Percentiles rank a stretch among this genome's conserved stretches.
These are phyloP conservation scores for Cyclotella cryptica DNA, from an alignment of 108 stramenopile species.

Conservation along the genomic window DNA sequence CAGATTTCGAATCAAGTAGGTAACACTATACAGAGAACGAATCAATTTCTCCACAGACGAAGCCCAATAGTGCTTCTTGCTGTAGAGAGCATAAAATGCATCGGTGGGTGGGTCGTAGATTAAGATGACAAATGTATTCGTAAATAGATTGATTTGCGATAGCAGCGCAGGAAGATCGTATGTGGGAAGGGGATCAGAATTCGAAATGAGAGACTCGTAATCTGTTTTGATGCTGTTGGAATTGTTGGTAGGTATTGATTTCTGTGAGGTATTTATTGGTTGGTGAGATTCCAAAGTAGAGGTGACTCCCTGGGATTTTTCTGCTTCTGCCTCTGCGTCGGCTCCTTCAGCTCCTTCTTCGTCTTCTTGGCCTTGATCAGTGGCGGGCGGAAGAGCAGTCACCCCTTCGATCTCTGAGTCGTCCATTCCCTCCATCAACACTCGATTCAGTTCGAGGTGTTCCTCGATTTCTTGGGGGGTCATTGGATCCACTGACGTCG, in stretches of 20 bases:
- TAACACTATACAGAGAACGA: neutral
- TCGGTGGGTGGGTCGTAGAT: slow-evolving; percentile 9
- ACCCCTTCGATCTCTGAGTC: neutral
- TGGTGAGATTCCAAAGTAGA: neutral
- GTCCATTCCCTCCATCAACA: slow-evolving; percentile 8
- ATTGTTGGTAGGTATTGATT: neutral
- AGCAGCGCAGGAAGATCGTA: slow-evolving; percentile 1
- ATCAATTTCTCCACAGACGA: slow-evolving; percentile 9
- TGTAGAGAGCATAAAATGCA: slow-evolving; percentile 8
- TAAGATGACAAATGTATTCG: slow-evolving; percentile 8
- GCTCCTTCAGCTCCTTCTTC: neutral
- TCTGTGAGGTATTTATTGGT: neutral
- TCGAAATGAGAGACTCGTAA: slow-evolving; percentile 12
- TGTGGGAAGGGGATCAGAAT: neutral
- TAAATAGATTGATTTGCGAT: neutral
- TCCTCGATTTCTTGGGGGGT: neutral
- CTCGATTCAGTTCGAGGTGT: neutral
- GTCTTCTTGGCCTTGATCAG: neutral
- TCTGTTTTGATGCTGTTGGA: neutral
- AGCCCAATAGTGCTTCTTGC: slow-evolving; percentile 21
- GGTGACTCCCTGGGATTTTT: neutral
- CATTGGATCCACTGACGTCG: too few species aligned
- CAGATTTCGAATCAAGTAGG: neutral
- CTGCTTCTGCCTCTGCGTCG: too few species aligned
- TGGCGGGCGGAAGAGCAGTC: neutral